Percentiles rank a stretch among this genome's conserved stretches.
Conservation (phyloP, 352 stramenopile species). For the Phytophthora boehmeriae region DNA sequence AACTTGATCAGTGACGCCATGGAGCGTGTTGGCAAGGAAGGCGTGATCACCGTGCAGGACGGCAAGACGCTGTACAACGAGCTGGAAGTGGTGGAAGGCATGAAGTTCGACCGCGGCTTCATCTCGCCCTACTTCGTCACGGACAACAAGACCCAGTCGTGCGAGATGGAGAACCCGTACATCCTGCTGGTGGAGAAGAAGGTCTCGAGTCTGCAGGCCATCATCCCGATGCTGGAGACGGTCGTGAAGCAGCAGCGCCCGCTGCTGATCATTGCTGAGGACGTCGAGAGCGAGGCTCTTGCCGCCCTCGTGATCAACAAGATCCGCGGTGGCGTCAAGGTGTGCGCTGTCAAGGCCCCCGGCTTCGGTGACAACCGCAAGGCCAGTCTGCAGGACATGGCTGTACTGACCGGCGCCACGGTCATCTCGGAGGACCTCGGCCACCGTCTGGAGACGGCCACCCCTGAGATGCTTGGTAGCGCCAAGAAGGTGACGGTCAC, state of each 20-base stretch:
- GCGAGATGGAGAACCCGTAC: conserved; percentile 98
- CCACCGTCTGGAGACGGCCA: conserved; percentile 98
- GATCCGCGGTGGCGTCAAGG: conserved; percentile 99
- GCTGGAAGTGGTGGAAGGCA: conserved; percentile 99
- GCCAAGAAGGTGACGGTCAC: conserved; percentile 96
- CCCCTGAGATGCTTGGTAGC: conserved; percentile 93
- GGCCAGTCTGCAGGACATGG: conserved; percentile 99
- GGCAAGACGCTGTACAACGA: conserved; percentile 99
- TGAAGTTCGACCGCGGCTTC: conserved; percentile 99
- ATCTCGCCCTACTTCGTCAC: conserved; percentile 99
- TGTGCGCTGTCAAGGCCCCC: conserved; percentile 99
- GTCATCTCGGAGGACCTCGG: conserved; percentile 99
- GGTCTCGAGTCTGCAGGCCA: conserved; percentile 95
- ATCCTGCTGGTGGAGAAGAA: conserved; percentile 99
- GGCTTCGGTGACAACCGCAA: conserved; percentile 99
- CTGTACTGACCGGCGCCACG: conserved; percentile 97
- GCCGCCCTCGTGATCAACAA: conserved; percentile 99
- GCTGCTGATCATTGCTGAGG: conserved; percentile 99
- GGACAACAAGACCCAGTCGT: conserved; percentile 99
- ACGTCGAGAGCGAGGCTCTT: conserved; percentile 99
- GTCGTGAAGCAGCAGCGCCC: conserved; percentile 97
- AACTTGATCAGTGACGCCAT: conserved; percentile 98
- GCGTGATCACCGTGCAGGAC: conserved; percentile 98
- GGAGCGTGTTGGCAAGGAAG: conserved; percentile 99
- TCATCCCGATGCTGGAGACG: conserved; percentile 98